Evolutionary conservation across 2,329 filamentous ascomycete species (phyloP), one percentile per base, ranked within the genome.

Genomic region (Colletotrichum orbiculare): DNA sequence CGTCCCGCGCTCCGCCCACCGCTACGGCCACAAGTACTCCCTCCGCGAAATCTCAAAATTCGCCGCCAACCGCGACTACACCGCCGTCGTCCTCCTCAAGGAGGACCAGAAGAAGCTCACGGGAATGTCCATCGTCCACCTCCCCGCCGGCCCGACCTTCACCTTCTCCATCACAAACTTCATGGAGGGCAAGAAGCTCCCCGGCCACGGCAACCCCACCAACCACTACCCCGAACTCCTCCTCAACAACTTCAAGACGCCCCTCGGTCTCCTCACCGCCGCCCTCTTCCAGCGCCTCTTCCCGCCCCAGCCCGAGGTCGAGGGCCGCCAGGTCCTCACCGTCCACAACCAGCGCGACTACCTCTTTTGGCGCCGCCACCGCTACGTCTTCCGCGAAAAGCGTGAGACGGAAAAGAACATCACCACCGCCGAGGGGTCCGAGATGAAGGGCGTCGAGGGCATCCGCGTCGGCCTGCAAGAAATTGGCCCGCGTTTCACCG

Each of bases 301-400:
- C 78, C 96, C 95, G 0, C 87, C 90, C 0, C 87, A 88, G 47
- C 95, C 96, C 0, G 93, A 98, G 72, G 82, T 98, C 6, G 85
- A 91, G 70, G 95, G 95, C 5, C 84, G 95, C 33, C 94, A 97
- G 73, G 94, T 97, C 1, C 89, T 97, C 8, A 97, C 95, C 1
- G 80, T 97, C 56, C 94, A 97, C 78, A 97, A 97, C 72, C 94
- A 97, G 81, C 90, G 95, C 68, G 95, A 98, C 78, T 98, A 95
- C 77, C 96, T 98, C 71, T 99, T 99, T 76, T 85, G 98, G 55
- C 86, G 96, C 6, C 85, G 94, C 42, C 94, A 98, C 77, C 85
- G 96, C 50, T 99, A 99, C 74, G 87, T 97, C 2, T 97, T 99
- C 81, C 87, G 96, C 12, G 93, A 98, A 65, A 97, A 96, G 82